Conservation (phyloP, 179 eudicot species). For the Carnegiea gigantea region DNA sequence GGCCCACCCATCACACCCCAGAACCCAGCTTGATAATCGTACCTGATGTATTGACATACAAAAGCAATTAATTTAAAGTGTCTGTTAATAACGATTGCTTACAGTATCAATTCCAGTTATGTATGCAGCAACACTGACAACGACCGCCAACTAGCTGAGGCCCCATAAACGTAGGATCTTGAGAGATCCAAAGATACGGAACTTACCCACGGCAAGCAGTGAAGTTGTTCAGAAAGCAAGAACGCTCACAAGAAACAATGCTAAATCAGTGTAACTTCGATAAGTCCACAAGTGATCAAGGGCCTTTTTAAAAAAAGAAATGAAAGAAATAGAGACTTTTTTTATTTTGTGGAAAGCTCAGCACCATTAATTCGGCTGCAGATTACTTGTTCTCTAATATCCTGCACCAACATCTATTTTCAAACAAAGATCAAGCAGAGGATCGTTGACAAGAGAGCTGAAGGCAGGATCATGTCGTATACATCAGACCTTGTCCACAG, state of each 20-base stretch:
- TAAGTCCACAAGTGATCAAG: neutral
- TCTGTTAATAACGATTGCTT: too few species aligned
- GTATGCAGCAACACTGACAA: neutral
- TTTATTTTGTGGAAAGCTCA: too few species aligned
- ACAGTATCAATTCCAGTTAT: neutral
- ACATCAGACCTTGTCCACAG: too few species aligned
- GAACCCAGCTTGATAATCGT: constrained; percentile 90
- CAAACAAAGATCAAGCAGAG: too few species aligned
- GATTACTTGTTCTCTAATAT: neutral
- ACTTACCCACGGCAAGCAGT: neutral
- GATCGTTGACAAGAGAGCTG: too few species aligned
- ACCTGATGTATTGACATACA: constrained; percentile 49
- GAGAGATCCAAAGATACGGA: neutral
- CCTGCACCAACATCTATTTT: too few species aligned
- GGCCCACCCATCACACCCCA: constrained; percentile 97
- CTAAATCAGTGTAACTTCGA: too few species aligned
- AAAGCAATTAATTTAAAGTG: constrained; percentile 3
- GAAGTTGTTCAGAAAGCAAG: neutral
- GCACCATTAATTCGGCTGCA: neutral
- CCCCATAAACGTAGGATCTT: neutral
- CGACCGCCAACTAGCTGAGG: neutral
- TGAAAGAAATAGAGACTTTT: too few species aligned
- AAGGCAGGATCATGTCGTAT: too few species aligned
- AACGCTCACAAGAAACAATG: neutral
- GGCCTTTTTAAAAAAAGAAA: too few species aligned